These are phyloP conservation scores for Mycena leptocephala DNA, from an alignment of 768 basidiomycete genomes.

Conservation along the genomic window DNA sequence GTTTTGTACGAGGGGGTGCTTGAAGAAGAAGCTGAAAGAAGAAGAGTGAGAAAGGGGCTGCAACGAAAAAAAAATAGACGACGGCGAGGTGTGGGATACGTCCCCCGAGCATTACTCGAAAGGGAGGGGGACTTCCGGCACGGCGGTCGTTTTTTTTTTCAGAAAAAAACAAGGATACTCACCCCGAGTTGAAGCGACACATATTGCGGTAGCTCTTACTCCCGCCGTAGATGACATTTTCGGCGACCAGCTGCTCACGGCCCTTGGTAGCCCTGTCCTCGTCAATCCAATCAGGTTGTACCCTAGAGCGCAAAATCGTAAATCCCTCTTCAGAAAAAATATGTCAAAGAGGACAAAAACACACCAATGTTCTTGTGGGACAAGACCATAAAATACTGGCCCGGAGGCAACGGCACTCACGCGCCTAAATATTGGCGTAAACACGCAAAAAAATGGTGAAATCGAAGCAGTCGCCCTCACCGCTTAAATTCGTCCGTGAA, in stretches of 20 bases:
- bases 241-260: slow-evolving; percentile 73
- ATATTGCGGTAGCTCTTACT: slow-evolving; percentile 71
- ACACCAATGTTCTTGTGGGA: slow-evolving; percentile 79
- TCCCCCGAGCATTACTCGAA: too few species aligned
- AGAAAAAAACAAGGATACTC: slow-evolving; percentile 43
- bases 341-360: background rate
- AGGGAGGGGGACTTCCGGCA: too few species aligned
- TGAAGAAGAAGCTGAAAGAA: slow-evolving; percentile 73
- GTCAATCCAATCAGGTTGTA: slow-evolving; percentile 82
- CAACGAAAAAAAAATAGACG: too few species aligned
- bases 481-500: slow-evolving; percentile 85
- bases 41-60: background rate
- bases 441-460: background rate
- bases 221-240: slow-evolving; percentile 62
- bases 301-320: background rate
- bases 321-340: background rate
- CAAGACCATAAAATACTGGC: slow-evolving; percentile 68
- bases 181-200: slow-evolving; percentile 83
- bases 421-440: slow-evolving; percentile 41
- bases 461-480: slow-evolving; percentile 51
- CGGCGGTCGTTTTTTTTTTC: too few species aligned
- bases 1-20: slow-evolving; percentile 74
- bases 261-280: slow-evolving; percentile 73
- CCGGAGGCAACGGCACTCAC: slow-evolving; percentile 47
- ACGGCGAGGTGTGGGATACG: too few species aligned